Percentiles rank a stretch among this genome's conserved stretches.
Conservation (phyloP, 805 yeast genomes). For the Candida awuae region DNA sequence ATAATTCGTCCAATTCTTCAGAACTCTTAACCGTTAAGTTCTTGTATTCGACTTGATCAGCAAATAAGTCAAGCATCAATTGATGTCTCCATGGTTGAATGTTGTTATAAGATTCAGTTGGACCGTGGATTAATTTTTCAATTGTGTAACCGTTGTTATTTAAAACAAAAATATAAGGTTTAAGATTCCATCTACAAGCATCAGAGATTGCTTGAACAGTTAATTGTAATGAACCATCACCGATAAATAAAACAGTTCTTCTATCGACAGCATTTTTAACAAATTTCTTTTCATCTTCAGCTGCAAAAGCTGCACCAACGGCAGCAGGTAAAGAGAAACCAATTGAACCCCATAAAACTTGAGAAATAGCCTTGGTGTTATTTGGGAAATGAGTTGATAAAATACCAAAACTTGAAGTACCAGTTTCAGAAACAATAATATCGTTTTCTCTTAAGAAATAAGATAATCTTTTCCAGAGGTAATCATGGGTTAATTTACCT, state of each 20-base stretch:
- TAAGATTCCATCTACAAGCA: slow-evolving; percentile 56
- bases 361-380: slow-evolving; percentile 57
- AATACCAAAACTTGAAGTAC: slow-evolving; percentile 70
- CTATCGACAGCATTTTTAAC: slow-evolving; percentile 22
- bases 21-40: slow-evolving; percentile 44
- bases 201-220: slow-evolving; percentile 70
- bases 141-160: slow-evolving; percentile 72
- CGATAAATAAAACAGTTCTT: slow-evolving; percentile 61
- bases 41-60: slow-evolving; percentile 47
- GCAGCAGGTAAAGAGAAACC: slow-evolving; percentile 65
- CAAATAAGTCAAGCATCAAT: slow-evolving; percentile 50
- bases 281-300: slow-evolving; percentile 33
- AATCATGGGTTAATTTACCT: slow-evolving; percentile 48
- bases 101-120: slow-evolving; percentile 53
- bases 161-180: slow-evolving; percentile 60
- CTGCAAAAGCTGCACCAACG: slow-evolving; percentile 59
- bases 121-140: slow-evolving; percentile 68
- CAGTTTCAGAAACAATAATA: slow-evolving; percentile 62
- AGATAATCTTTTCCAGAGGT: slow-evolving; percentile 60
- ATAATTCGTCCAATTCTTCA: slow-evolving; percentile 50
- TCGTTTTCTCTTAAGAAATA: slow-evolving; percentile 61
- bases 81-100: slow-evolving; percentile 65
- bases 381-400: slow-evolving; percentile 58
- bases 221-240: slow-evolving; percentile 71
- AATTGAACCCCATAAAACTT: slow-evolving; percentile 71